phyloP scores from a whole-genome alignment of 2,329 filamentous ascomycete species.

The Nemania sp. region DNA sequence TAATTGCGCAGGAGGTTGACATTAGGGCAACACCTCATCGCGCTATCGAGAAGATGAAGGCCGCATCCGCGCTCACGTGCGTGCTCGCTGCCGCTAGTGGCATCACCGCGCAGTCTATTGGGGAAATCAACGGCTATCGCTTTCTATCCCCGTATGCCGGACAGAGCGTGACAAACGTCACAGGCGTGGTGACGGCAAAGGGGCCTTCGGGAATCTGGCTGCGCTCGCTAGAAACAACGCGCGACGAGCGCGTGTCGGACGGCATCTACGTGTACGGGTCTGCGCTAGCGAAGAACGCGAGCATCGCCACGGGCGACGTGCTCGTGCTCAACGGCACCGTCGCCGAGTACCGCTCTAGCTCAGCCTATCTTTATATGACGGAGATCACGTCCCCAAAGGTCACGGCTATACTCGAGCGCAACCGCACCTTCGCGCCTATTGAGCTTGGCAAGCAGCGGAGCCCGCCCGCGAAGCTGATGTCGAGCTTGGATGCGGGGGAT shows the following conservation, averaged over 20 bases:
- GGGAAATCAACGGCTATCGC: constrained; percentile 73
- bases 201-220: constrained; percentile 72
- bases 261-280: constrained; percentile 74
- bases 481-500: constrained; percentile 72
- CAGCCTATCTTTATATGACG: constrained; percentile 71
- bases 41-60: constrained; percentile 25
- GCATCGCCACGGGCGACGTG: constrained; percentile 67
- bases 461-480: constrained; percentile 72
- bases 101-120: constrained; percentile 57
- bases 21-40: background rate
- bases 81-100: constrained; percentile 50
- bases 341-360: constrained; percentile 65
- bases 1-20: constrained; percentile 4
- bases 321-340: constrained; percentile 71
- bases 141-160: constrained; percentile 72
- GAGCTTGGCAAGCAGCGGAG: constrained; percentile 68
- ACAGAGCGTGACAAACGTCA: constrained; percentile 67
- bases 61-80: constrained; percentile 31
- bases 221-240: constrained; percentile 68
- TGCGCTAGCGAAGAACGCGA: constrained; percentile 62
- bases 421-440: constrained; percentile 66
- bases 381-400: constrained; percentile 69
- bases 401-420: constrained; percentile 64
- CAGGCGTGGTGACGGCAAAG: constrained; percentile 74
- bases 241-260: constrained; percentile 69